Base-by-base conservation (phyloP, 805 yeast species). In the Barnettozyma populi region DNA sequence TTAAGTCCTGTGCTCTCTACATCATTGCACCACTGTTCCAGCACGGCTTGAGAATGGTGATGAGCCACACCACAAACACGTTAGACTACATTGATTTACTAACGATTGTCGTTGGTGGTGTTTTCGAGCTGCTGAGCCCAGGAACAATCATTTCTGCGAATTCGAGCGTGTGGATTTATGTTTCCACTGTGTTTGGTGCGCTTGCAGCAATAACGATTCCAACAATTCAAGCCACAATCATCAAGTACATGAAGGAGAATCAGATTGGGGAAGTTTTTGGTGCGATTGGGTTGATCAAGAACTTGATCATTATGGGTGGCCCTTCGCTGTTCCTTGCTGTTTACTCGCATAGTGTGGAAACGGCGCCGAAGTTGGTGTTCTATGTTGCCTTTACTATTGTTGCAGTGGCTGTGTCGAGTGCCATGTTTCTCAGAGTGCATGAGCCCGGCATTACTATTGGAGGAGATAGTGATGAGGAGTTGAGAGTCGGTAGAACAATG, bases 191-290 rank as follows among this genome's bases (percentile, higher is more conserved):
- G 1, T 58, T 80, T 11, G 64, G 73, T 3, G 64, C 82, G 1
- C 57, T 82, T 36, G 78, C 81, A 1, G 67, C 81, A 0, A 47
- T 80, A 4, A 68, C 73, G 1, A 67, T 78, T 1, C 92, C 94
- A 1, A 71, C 82, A 0, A 52, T 83, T 10, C 83, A 79, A 56
- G 72, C 84, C 0, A 54, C 85, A 1, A 64, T 84, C 10, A 71
- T 81, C 46, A 86, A 86, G 60, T 80, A 81, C 61, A 76, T 73
- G 51, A 78, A 79, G 1, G 79, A 78, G 36, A 71, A 74, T 13
- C 74, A 74, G 51, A 72, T 79, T 5, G 95, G 95, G 16, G 89
- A 84, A 61, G 70, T 82, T 16, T 84, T 84, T 65, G 90, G 92
- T 9, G 88, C 84, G 0, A 62, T 84, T 39, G 78, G 88, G 0